A percentile compares a stretch with the other conserved stretches of the same genome.
These are phyloP conservation scores for Lomentospora prolificans DNA, from an alignment of 2,329 filamentous ascomycete species.

Conservation along the genomic window DNA sequence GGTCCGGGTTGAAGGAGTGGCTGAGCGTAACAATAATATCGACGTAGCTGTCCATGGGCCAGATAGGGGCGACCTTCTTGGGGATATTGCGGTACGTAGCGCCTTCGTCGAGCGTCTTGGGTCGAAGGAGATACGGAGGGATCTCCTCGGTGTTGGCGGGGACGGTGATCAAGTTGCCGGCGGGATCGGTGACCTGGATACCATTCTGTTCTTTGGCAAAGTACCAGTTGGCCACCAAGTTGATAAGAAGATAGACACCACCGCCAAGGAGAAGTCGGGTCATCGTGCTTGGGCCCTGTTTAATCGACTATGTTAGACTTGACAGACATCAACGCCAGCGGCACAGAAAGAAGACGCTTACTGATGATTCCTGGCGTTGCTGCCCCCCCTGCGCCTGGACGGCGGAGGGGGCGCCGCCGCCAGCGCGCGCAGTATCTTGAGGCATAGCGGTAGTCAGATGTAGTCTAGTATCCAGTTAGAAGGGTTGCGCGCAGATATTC, in stretches of 20 bases:
- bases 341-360: not conserved
- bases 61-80: slow-evolving; percentile 71
- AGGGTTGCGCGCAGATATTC: not conserved
- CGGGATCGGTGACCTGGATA: slow-evolving; percentile 38
- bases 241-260: slow-evolving; percentile 48
- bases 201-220: slow-evolving; percentile 36
- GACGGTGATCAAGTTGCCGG: slow-evolving; percentile 42
- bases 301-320: not conserved
- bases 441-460: slow-evolving; percentile 1
- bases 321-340: not conserved
- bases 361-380: slow-evolving; percentile 1
- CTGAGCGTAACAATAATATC: slow-evolving; percentile 84
- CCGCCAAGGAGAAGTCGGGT: slow-evolving; percentile 41
- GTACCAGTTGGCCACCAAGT: slow-evolving; percentile 46
- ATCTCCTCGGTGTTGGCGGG: slow-evolving; percentile 46
- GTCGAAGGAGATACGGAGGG: slow-evolving; percentile 55
- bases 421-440: not conserved
- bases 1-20: slow-evolving; percentile 57
- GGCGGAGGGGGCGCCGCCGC: slow-evolving; percentile 9
- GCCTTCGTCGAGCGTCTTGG: slow-evolving; percentile 48
- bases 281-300: slow-evolving; percentile 3
- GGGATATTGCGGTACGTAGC: slow-evolving; percentile 57
- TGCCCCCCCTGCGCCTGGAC: slow-evolving; percentile 3
- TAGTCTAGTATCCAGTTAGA: not conserved
- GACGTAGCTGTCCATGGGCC: slow-evolving; percentile 67